phyloP scores from a whole-genome alignment of 2,329 filamentous ascomycete genomes.

The Fusarium phyllophilum region DNA sequence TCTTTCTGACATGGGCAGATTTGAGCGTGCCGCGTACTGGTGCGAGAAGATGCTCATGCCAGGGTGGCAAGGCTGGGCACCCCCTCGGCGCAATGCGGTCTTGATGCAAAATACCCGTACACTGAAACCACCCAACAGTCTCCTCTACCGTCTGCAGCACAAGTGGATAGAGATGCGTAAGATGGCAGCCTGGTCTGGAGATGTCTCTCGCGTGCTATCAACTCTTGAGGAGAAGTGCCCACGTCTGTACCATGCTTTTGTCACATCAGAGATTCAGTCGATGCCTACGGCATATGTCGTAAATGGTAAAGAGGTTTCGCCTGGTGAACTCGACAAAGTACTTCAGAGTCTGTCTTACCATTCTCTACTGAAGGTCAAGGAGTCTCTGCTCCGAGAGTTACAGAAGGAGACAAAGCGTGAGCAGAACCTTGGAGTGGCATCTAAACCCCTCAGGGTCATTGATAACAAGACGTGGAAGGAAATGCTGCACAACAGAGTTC shows the following conservation, averaged over 20 bases:
- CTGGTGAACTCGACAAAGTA: slow-evolving; percentile 43
- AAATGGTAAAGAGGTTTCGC: slow-evolving; percentile 41
- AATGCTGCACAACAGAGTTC: slow-evolving; percentile 35
- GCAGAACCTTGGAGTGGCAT: slow-evolving; percentile 18
- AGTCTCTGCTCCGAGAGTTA: slow-evolving; percentile 32
- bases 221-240: slow-evolving; percentile 55
- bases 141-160: slow-evolving; percentile 60
- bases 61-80: slow-evolving; percentile 78
- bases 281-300: slow-evolving; percentile 42
- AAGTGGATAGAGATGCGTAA: slow-evolving; percentile 62
- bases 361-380: slow-evolving; percentile 45
- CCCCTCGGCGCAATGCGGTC: slow-evolving; percentile 40
- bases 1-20: slow-evolving; percentile 69
- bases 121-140: slow-evolving; percentile 48
- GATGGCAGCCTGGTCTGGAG: slow-evolving; percentile 59
- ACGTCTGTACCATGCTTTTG: slow-evolving; percentile 54
- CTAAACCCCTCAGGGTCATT: neutral
- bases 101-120: slow-evolving; percentile 50
- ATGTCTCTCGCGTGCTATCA: slow-evolving; percentile 53
- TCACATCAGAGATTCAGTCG: slow-evolving; percentile 45
- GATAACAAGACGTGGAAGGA: slow-evolving; percentile 32
- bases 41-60: slow-evolving; percentile 84
- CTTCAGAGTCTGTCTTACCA: slow-evolving; percentile 45
- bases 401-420: slow-evolving; percentile 33
- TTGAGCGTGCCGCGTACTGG: slow-evolving; percentile 74